These are phyloP conservation scores for Colletotrichum viniferum DNA, from an alignment of 2,329 filamentous ascomycete genomes.

Conservation along the genomic window DNA sequence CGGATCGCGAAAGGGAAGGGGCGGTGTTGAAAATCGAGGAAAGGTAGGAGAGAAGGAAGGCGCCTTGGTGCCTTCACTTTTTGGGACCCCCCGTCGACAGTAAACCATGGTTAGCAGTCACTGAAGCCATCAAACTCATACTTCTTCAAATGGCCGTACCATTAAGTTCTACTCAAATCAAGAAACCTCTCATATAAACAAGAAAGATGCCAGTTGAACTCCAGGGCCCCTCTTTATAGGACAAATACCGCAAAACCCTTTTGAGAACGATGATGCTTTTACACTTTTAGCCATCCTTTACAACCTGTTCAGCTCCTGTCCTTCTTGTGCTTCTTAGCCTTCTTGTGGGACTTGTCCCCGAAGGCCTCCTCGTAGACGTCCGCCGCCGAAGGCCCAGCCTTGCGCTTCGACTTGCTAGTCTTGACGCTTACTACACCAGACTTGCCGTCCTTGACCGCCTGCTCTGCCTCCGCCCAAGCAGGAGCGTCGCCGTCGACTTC, in stretches of 20 bases:
- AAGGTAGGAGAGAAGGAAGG: not conserved
- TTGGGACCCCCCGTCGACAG: not conserved
- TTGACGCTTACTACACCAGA: slow-evolving; percentile 80
- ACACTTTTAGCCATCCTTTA: slow-evolving; percentile 3
- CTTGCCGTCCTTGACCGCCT: slow-evolving; percentile 70
- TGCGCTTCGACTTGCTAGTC: slow-evolving; percentile 77
- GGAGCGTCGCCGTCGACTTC: slow-evolving; percentile 67
- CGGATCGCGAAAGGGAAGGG: not conserved
- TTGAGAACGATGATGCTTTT: slow-evolving; percentile 9
- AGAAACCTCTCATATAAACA: not conserved
- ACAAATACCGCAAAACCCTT: slow-evolving; percentile 2
- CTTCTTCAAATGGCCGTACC: not conserved
- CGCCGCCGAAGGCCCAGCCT: slow-evolving; percentile 64
- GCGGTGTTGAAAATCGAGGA: not conserved
- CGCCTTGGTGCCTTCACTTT: not conserved
- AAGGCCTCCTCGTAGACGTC: slow-evolving; percentile 68
- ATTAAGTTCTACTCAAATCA: not conserved
- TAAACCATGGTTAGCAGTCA: not conserved
- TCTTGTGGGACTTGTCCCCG: slow-evolving; percentile 61
- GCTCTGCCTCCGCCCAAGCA: slow-evolving; percentile 74
- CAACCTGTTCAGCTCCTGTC: not conserved
- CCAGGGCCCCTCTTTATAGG: slow-evolving; percentile 5
- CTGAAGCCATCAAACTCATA: not conserved
- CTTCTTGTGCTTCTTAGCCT: slow-evolving; percentile 47
- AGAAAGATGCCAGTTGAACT: slow-evolving; percentile 13